Conservation (phyloP, 257 asterid genomes). For the Rhazya stricta region DNA sequence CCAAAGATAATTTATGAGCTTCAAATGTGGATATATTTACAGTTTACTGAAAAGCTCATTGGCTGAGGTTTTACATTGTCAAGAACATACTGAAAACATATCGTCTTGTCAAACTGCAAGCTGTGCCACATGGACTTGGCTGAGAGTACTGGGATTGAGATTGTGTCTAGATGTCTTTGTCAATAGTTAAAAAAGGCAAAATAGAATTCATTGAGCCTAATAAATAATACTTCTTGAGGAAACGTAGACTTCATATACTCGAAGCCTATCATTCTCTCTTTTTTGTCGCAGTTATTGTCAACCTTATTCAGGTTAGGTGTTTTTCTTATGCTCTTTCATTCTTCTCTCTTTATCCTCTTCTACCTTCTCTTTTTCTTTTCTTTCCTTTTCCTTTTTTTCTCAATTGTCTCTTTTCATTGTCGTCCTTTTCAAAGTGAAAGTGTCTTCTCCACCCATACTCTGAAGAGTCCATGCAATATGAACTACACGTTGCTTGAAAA, state of each 20-base stretch:
- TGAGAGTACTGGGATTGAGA: neutral
- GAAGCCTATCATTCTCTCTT: neutral
- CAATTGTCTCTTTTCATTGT: neutral
- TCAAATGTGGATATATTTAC: neutral
- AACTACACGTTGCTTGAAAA: neutral
- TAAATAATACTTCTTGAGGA: neutral
- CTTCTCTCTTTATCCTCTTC: neutral
- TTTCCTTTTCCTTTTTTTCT: too few relatives aligned
- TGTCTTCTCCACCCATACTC: neutral
- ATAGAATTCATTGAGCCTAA: neutral
- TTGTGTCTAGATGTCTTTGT: neutral
- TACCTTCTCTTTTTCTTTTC: neutral
- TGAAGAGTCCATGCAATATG: neutral
- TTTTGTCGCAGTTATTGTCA: neutral
- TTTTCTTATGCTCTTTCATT: neutral
- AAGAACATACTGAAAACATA: neutral
- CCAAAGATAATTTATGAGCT: neutral
- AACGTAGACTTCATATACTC: neutral
- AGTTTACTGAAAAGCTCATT: neutral
- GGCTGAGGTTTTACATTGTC: neutral
- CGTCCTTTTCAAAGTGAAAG: neutral
- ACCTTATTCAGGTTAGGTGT: neutral
- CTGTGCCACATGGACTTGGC: neutral
- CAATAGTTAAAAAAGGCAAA: neutral
- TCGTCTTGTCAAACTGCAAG: neutral